These are phyloP conservation scores for Proliferodiscus dingleyae DNA, from an alignment of 2,329 filamentous ascomycete species.

Conservation along the genomic window DNA sequence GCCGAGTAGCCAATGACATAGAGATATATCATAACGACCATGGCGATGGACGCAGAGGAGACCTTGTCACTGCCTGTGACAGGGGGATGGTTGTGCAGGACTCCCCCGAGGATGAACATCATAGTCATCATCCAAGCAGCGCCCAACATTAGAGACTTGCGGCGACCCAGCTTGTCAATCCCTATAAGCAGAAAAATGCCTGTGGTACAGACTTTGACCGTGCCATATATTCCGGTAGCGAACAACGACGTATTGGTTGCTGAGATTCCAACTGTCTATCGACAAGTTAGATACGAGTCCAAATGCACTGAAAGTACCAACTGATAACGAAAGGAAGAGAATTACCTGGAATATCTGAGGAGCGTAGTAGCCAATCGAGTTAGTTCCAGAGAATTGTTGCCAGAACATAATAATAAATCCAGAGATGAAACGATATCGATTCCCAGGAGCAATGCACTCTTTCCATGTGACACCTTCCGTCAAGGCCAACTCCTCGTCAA, in stretches of 20 bases:
- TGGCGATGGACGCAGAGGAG: constrained; percentile 38
- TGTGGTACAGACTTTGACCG: constrained; percentile 62
- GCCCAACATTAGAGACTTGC: constrained; percentile 43
- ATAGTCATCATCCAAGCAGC: constrained; percentile 46
- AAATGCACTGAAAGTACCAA: no score
- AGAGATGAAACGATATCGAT: constrained; percentile 39
- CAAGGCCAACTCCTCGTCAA: constrained; percentile 67
- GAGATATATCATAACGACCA: constrained; percentile 27
- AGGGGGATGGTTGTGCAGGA: constrained; percentile 41
- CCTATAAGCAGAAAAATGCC: constrained; percentile 45
- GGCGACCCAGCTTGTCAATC: constrained; percentile 45
- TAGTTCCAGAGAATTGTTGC: constrained; percentile 31
- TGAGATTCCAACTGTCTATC: constrained; percentile 52
- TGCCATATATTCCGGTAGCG: constrained; percentile 67
- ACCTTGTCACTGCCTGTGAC: constrained; percentile 27
- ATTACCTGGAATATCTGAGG: constrained; percentile 59
- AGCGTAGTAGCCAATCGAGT: constrained; percentile 24
- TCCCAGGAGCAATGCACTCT: constrained; percentile 35
- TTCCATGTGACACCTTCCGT: constrained; percentile 58
- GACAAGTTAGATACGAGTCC: no score
- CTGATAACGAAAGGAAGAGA: constrained; percentile 31
- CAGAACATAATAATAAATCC: constrained; percentile 43
- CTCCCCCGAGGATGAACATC: constrained; percentile 48
- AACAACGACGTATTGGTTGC: constrained; percentile 56
- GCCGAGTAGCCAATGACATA: constrained; percentile 41